phyloP scores from a whole-genome alignment of 495 filamentous ascomycete species.

The Lasiosphaeriaceae sp. region DNA sequence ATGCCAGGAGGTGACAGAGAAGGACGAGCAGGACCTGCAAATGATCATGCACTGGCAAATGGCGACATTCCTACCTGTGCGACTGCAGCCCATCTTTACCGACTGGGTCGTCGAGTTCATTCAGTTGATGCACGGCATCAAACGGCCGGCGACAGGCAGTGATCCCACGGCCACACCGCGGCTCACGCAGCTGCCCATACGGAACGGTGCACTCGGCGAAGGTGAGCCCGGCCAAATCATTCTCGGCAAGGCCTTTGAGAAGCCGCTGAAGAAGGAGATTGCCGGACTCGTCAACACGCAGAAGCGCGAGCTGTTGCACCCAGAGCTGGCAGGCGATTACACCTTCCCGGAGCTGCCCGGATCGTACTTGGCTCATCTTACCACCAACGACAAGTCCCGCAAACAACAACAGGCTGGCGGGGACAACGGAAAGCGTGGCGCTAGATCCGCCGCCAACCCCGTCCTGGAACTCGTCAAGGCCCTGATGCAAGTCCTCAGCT shows the following conservation, averaged over 20 bases:
- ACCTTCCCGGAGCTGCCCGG: constrained; percentile 81
- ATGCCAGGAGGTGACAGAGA: constrained; percentile 74
- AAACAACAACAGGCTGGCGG: no score
- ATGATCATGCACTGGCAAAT: constrained; percentile 99
- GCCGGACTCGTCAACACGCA: constrained; percentile 72
- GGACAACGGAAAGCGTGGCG: neutral
- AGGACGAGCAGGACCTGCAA: constrained; percentile 79
- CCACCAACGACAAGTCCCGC: neutral
- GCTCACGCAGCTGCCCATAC: constrained; percentile 70
- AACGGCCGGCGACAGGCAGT: constrained; percentile 54
- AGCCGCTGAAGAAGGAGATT: constrained; percentile 86
- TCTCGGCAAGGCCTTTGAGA: constrained; percentile 75
- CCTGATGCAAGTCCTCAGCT: constrained; percentile 82
- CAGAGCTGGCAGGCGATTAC: constrained; percentile 83
- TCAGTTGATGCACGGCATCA: constrained; percentile 84
- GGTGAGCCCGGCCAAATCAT: constrained; percentile 55
- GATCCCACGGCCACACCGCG: constrained; percentile 59
- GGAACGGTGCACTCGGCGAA: constrained; percentile 53
- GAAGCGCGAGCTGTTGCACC: constrained; percentile 84
- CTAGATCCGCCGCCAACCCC: constrained; percentile 61
- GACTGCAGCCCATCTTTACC: constrained; percentile 80
- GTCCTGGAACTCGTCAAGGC: constrained; percentile 86
- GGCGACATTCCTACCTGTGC: constrained; percentile 74
- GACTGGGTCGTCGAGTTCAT: constrained; percentile 95
- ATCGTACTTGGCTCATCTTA: constrained; percentile 46